Evolutionary conservation across 2,329 filamentous ascomycete species (phyloP).

Genomic region (Pseudocercospora fijiensis): DNA sequence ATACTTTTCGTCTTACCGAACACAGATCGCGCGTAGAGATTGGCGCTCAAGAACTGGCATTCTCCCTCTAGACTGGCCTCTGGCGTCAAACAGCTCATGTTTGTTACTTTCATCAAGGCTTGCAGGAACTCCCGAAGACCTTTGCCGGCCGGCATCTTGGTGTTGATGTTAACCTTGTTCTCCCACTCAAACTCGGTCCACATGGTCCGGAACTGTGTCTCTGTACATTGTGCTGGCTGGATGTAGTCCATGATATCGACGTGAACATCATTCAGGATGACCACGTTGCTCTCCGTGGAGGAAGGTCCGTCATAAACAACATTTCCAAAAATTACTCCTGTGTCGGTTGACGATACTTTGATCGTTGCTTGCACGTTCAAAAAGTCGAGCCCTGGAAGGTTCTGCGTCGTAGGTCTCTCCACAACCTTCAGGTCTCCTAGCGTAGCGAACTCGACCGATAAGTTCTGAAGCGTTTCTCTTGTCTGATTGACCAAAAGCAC

Average conservation of each 20-base stretch:
- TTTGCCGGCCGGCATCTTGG: slow-evolving; percentile 72
- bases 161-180: slow-evolving; percentile 99
- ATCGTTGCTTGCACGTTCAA: slow-evolving; percentile 98
- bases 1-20: slow-evolving; percentile 71
- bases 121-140: slow-evolving; percentile 86
- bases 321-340: slow-evolving; percentile 97
- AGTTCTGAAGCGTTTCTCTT: slow-evolving; percentile 90
- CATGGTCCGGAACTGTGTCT: slow-evolving; percentile 99
- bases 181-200: slow-evolving; percentile 99
- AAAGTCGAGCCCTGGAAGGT: slow-evolving; percentile 92
- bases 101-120: slow-evolving; percentile 94
- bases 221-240: slow-evolving; percentile 90
- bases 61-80: slow-evolving; percentile 96
- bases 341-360: slow-evolving; percentile 97
- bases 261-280: slow-evolving; percentile 96
- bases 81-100: slow-evolving; percentile 97
- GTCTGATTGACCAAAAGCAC: slow-evolving; percentile 97
- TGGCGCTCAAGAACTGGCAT: slow-evolving; percentile 96
- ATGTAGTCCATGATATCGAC: slow-evolving; percentile 99
- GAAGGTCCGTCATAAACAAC: slow-evolving; percentile 94
- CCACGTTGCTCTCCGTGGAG: slow-evolving; percentile 90
- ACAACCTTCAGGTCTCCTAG: slow-evolving; percentile 97
- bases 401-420: slow-evolving; percentile 93
- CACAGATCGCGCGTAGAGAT: slow-evolving; percentile 92
- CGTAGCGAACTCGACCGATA: slow-evolving; percentile 98